Conservation (phyloP, 192 early-diverging fungal genomes). For the Linnemannia zychae region DNA sequence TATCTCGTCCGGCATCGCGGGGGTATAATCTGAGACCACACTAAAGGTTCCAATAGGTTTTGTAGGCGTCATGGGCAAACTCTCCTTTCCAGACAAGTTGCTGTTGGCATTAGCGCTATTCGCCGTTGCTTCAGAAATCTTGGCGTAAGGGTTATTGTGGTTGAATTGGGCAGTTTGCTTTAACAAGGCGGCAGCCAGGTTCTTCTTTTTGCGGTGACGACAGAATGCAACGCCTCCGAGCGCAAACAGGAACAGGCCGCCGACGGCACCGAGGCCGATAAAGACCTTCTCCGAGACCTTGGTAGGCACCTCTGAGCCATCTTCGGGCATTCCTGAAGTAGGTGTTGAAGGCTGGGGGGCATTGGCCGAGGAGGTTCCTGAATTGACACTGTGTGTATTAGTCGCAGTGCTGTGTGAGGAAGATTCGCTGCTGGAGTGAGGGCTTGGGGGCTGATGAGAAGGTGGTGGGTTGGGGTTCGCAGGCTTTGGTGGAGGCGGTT, state of each 20-base stretch:
- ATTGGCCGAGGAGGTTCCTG: not conserved
- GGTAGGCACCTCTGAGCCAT: constrained; percentile 26
- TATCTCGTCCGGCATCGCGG: constrained; percentile 70
- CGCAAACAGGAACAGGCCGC: constrained; percentile 41
- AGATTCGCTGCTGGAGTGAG: not conserved
- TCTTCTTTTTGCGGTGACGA: constrained; percentile 52
- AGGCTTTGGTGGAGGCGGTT: constrained; percentile 12
- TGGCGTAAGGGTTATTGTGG: constrained; percentile 53
- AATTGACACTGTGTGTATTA: not conserved
- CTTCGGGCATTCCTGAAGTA: not conserved
- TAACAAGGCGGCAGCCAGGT: constrained; percentile 34
- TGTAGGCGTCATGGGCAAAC: constrained; percentile 32
- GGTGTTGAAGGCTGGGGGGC: not conserved
- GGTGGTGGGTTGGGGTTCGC: constrained; percentile 3
- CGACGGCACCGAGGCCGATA: constrained; percentile 41
- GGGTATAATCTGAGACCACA: constrained; percentile 62
- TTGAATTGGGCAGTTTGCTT: constrained; percentile 55
- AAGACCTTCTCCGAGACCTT: constrained; percentile 34
- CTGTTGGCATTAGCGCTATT: not conserved
- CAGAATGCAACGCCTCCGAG: constrained; percentile 42
- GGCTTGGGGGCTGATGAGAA: not conserved
- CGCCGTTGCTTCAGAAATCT: constrained; percentile 15
- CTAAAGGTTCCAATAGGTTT: constrained; percentile 60
- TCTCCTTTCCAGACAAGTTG: constrained; percentile 34
- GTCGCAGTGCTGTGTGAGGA: not conserved